A percentile compares a stretch with the other conserved stretches of the same genome.
Conservation (phyloP, 345 rosid genomes). For the Laguncularia racemosa region DNA sequence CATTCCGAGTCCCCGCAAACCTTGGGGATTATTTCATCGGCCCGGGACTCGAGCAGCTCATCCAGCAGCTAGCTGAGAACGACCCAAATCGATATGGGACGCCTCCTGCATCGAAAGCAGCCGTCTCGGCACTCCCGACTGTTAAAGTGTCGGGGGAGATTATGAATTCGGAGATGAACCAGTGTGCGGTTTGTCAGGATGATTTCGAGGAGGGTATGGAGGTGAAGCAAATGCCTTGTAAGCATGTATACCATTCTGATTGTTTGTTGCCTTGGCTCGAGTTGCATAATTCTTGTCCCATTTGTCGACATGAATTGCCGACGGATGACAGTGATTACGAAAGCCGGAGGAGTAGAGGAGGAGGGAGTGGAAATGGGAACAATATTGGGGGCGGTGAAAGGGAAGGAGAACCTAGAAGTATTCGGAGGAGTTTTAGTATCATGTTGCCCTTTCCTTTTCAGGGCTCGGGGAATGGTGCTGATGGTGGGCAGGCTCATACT, state of each 20-base stretch:
- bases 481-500: background rate
- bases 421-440: constrained; percentile 34
- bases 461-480: constrained; percentile 12
- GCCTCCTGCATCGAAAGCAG: constrained; percentile 37
- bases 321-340: constrained; percentile 40
- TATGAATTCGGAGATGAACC: constrained; percentile 36
- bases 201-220: constrained; percentile 30
- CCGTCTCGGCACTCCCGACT: constrained; percentile 27
- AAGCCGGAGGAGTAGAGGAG: constrained; percentile 9
- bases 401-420: constrained; percentile 13
- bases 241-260: constrained; percentile 34
- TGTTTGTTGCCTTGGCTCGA: constrained; percentile 42
- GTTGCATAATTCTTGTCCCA: constrained; percentile 43
- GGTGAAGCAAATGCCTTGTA: constrained; percentile 46
- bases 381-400: constrained; percentile 6
- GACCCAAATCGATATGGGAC: constrained; percentile 42
- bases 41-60: constrained; percentile 39
- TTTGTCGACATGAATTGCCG: constrained; percentile 47
- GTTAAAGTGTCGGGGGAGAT: constrained; percentile 18
- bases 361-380: background rate
- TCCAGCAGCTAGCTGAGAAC: constrained; percentile 44
- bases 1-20: constrained; percentile 21
- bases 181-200: constrained; percentile 45
- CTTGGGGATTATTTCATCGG: constrained; percentile 40
- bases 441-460: constrained; percentile 27